Percentiles rank a stretch among this genome's conserved stretches.
Evolutionary conservation across 352 stramenopile species (phyloP).

Genomic region (Pythium brachiatum): DNA sequence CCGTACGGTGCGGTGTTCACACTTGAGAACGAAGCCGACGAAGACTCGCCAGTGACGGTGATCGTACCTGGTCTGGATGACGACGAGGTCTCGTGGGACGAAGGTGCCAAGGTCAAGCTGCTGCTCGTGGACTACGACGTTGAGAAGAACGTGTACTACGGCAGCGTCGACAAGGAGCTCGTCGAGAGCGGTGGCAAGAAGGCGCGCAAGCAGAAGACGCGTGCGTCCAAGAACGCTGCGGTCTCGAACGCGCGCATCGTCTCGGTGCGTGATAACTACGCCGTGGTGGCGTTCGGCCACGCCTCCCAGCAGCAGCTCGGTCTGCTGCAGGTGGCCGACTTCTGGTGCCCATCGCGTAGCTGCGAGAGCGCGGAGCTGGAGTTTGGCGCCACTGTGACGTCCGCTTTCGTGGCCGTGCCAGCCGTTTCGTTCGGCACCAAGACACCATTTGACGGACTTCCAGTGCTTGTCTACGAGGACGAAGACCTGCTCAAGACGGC

Average conservation of each 20-base stretch:
- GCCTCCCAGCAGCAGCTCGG: conserved; percentile 37
- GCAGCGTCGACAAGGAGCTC: conserved; percentile 37
- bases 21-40: conserved; percentile 64
- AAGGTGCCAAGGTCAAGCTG: conserved; percentile 71
- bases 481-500: conserved; percentile 39
- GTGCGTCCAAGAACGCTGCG: conserved; percentile 43
- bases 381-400: conserved; percentile 34
- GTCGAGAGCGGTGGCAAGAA: conserved; percentile 69
- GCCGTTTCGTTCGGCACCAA: conserved; percentile 29
- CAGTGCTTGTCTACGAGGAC: conserved; percentile 58
- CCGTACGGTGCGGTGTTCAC: conserved; percentile 86
- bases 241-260: conserved; percentile 40
- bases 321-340: conserved; percentile 71
- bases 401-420: conserved; percentile 42
- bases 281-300: conserved; percentile 60
- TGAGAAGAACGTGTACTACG: conserved; percentile 83
- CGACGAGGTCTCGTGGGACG: conserved; percentile 39
- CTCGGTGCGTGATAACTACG: conserved; percentile 57
- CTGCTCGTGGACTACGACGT: conserved; percentile 85
- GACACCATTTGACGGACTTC: conserved; percentile 75
- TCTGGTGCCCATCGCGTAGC: conserved; percentile 68
- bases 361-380: conserved; percentile 55
- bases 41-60: conserved; percentile 63
- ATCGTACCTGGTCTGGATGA: conserved; percentile 52
- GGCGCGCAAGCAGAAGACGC: conserved; percentile 58